phyloP scores from a whole-genome alignment of 2,329 filamentous ascomycete species.

The Calonectria montana region DNA sequence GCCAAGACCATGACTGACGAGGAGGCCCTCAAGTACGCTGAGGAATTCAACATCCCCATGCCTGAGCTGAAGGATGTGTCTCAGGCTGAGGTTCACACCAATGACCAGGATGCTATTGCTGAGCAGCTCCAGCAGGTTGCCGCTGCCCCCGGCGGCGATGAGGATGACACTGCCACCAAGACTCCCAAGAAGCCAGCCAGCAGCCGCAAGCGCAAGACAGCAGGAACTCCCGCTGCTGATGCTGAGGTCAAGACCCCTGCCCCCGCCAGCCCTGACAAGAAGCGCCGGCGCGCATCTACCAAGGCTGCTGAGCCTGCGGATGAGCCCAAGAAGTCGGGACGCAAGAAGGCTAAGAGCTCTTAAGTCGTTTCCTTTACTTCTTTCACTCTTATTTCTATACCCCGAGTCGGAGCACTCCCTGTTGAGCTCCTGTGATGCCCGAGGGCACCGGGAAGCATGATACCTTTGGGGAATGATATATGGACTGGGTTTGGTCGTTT shows the following conservation, averaged over 20 bases:
- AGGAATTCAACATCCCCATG: conserved; percentile 66
- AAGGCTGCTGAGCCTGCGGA: conserved; percentile 67
- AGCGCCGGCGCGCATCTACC: conserved; percentile 67
- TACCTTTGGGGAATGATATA: conserved; percentile 37
- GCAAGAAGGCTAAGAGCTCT: conserved; percentile 66
- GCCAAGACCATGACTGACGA: conserved; percentile 72
- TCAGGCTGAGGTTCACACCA: conserved; percentile 44
- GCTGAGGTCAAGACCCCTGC: conserved; percentile 55
- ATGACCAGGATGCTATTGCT: conserved; percentile 68
- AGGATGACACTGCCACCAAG: conserved; percentile 61
- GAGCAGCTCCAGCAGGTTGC: conserved; percentile 66
- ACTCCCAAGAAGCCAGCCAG: conserved; percentile 67
- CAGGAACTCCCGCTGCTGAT: conserved; percentile 53
- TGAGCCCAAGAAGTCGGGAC: conserved; percentile 70
- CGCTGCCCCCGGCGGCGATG: conserved; percentile 52
- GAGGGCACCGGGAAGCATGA: conserved; percentile 34
- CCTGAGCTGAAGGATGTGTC: conserved; percentile 60
- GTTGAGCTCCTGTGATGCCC: conserved; percentile 30
- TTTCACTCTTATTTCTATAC: conserved; percentile 22
- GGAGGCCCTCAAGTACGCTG: conserved; percentile 70
- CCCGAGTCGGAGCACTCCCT: conserved; percentile 27
- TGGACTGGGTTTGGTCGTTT: conserved; percentile 29
- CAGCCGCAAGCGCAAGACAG: conserved; percentile 68
- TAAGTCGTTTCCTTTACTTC: conserved; percentile 40
- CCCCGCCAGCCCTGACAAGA: conserved; percentile 70